A percentile compares a stretch with the other conserved stretches of the same genome.
Conservation (phyloP, 2,329 filamentous ascomycete genomes). For the Tolypocladium ophioglossoides region DNA sequence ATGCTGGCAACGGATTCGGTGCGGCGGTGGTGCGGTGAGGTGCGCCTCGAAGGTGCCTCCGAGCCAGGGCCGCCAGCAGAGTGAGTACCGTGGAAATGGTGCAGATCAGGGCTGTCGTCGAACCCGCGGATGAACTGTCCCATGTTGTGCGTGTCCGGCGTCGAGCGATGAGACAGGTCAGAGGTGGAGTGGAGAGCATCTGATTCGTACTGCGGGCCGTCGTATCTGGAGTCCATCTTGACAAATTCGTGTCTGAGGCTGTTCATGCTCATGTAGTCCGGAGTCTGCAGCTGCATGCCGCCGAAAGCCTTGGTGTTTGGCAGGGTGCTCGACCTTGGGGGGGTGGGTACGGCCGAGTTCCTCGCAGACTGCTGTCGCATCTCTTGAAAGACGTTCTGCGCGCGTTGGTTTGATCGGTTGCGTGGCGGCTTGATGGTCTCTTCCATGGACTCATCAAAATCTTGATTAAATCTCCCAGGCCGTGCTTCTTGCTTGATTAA, state of each 20-base stretch:
- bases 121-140: conserved; percentile 31
- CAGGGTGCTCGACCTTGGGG: conserved; percentile 41
- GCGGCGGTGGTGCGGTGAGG: conserved; percentile 34
- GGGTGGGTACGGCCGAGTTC: conserved; percentile 38
- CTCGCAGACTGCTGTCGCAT: conserved; percentile 47
- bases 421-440: conserved; percentile 51
- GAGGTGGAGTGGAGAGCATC: conserved; percentile 27
- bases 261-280: conserved; percentile 47
- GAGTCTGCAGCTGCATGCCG: conserved; percentile 39
- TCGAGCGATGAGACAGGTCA: conserved; percentile 39
- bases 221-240: conserved; percentile 25
- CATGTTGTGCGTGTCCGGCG: conserved; percentile 40
- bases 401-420: conserved; percentile 29
- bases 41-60: conserved; percentile 9
- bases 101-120: conserved; percentile 31
- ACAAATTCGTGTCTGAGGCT: conserved; percentile 33
- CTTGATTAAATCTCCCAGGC: conserved; percentile 44
- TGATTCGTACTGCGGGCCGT: conserved; percentile 19
- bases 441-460: conserved; percentile 56
- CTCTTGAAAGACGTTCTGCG: conserved; percentile 46
- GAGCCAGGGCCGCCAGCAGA: conserved; percentile 10
- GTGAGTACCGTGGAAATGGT: conserved; percentile 9
- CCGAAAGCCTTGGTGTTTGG: conserved; percentile 35
- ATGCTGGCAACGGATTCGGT: conserved; percentile 51
- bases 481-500: conserved; percentile 29